Evolutionary conservation across 305 asterid species (phyloP).

Genomic region (Fraxinus platypoda): DNA sequence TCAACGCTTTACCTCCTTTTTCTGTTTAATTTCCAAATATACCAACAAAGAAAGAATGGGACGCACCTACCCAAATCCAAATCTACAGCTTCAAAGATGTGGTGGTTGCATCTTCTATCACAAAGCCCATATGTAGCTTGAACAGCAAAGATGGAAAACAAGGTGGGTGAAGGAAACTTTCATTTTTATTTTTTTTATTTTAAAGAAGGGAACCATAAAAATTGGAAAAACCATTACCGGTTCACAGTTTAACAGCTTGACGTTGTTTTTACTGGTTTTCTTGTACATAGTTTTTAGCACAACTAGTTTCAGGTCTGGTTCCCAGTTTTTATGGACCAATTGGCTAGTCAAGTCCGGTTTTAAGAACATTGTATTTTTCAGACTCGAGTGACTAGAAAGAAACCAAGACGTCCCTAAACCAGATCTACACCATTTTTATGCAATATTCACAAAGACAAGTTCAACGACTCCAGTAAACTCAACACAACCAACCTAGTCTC

Average conservation of each 20-base stretch:
- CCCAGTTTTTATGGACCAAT: not conserved
- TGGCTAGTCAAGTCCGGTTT: not conserved
- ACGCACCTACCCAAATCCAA: not conserved
- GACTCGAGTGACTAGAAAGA: not conserved
- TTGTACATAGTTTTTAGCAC: not conserved
- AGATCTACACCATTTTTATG: not conserved
- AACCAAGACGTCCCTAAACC: not conserved
- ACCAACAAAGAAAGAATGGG: not conserved
- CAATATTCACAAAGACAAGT: conserved; percentile 1
- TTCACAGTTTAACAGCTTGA: not conserved
- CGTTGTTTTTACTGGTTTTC: not conserved
- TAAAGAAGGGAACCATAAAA: not conserved
- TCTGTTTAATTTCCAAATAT: not conserved
- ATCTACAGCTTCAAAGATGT: not conserved
- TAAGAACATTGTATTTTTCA: not conserved
- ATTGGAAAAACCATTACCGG: not conserved
- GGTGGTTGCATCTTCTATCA: not conserved
- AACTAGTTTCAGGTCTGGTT: not conserved
- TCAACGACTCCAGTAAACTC: not conserved
- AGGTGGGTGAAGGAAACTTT: not conserved
- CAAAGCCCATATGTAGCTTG: not conserved
- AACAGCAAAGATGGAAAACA: not conserved
- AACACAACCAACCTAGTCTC: not conserved
- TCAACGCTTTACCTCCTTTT: not conserved
- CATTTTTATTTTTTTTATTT: not conserved